phyloP scores from a whole-genome alignment of 2,329 filamentous ascomycete species.

The Diplodia seriata region DNA sequence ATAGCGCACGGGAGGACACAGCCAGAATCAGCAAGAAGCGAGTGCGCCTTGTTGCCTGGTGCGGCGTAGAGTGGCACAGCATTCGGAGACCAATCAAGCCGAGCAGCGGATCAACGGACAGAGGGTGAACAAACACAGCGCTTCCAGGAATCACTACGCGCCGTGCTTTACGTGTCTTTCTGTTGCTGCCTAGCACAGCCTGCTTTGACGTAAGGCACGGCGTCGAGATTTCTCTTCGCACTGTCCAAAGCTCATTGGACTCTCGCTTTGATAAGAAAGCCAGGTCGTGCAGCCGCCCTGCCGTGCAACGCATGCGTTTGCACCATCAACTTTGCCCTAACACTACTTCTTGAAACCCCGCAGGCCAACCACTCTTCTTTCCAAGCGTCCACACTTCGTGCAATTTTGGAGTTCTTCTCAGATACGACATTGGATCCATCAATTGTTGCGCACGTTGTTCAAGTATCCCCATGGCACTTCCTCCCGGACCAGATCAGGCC shows the following conservation, averaged over 20 bases:
- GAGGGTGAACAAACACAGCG: no score
- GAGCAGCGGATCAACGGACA: not conserved
- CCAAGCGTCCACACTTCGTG: no score
- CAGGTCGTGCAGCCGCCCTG: not conserved
- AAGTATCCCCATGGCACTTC: not conserved
- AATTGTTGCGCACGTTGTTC: not conserved
- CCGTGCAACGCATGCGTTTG: slow-evolving; percentile 6
- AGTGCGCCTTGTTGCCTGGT: slow-evolving; percentile 16
- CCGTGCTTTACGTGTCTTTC: no score
- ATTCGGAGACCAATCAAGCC: not conserved
- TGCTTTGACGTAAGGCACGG: no score
- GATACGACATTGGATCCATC: not conserved
- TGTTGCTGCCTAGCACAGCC: no score
- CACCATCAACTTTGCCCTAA: not conserved
- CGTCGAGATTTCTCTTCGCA: no score
- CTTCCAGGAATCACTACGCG: no score
- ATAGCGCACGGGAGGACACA: not conserved
- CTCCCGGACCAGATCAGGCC: slow-evolving; percentile 22
- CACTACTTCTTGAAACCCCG: not conserved
- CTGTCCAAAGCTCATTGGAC: no score
- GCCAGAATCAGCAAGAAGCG: not conserved
- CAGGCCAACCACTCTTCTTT: not conserved
- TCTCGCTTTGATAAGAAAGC: no score
- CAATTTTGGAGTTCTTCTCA: no score
- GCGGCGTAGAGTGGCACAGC: slow-evolving; percentile 16